Percentiles rank a stretch among this genome's conserved stretches.
These are phyloP conservation scores for Penicillium daleae DNA, from an alignment of 495 filamentous ascomycete genomes.

Conservation along the genomic window DNA sequence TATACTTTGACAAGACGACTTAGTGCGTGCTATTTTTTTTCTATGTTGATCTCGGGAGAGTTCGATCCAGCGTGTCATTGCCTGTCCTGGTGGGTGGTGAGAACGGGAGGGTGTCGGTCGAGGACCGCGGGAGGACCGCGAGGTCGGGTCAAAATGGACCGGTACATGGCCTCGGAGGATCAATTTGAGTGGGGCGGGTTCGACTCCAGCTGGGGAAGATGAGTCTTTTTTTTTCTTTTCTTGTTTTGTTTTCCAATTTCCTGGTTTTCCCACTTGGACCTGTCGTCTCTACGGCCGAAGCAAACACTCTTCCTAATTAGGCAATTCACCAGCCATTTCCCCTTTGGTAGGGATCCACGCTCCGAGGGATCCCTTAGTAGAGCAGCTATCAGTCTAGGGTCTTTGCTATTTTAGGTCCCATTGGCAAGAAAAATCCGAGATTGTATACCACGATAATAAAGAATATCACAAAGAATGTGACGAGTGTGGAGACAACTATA, in stretches of 20 bases:
- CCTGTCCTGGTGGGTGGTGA: neutral
- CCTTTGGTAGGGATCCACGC: no score
- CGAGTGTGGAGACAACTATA: no score
- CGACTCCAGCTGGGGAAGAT: neutral
- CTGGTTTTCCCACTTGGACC: neutral
- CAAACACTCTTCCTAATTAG: neutral
- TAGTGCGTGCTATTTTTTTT: neutral
- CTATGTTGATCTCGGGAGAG: neutral
- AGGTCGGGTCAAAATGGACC: no score
- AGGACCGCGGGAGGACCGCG: no score
- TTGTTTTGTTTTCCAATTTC: neutral
- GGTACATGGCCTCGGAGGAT: no score
- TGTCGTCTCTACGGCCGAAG: neutral
- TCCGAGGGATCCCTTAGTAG: no score
- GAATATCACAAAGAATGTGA: no score
- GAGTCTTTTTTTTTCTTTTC: neutral
- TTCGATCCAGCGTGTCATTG: neutral
- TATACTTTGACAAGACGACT: constrained; percentile 3
- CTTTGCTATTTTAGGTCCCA: no score
- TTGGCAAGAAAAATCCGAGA: no score
- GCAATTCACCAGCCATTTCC: neutral
- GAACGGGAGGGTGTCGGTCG: neutral
- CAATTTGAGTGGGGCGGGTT: neutral
- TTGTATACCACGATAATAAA: no score
- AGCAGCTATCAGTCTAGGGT: no score